Percentiles rank a stretch among this genome's conserved stretches.
phyloP scores from a whole-genome alignment of 2,329 filamentous ascomycete genomes.

The Phialophora macrospora region DNA sequence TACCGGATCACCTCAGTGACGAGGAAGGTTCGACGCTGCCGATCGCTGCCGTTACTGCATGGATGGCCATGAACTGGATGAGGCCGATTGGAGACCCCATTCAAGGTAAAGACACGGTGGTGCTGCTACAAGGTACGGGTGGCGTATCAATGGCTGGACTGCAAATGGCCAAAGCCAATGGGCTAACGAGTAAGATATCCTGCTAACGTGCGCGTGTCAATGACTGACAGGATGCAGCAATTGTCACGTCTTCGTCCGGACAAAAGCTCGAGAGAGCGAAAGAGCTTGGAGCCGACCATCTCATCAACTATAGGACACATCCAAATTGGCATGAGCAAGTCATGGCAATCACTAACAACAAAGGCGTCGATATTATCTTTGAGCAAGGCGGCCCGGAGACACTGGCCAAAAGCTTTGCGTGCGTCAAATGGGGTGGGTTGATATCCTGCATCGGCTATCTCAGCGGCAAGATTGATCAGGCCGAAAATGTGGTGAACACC shows the following conservation, averaged over 20 bases:
- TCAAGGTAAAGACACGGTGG: constrained; percentile 49
- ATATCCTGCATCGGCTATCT: constrained; percentile 42
- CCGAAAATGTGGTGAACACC: constrained; percentile 60
- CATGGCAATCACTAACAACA: constrained; percentile 49
- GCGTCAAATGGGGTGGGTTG: constrained; percentile 53
- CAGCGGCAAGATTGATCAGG: constrained; percentile 34
- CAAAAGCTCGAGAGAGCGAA: constrained; percentile 51
- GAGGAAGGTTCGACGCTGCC: constrained; percentile 50
- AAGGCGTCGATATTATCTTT: constrained; percentile 51
- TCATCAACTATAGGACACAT: constrained; percentile 56
- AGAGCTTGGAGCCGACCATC: constrained; percentile 51
- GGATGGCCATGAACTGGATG: constrained; percentile 56
- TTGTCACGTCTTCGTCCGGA: constrained; percentile 59
- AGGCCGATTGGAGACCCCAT: constrained; percentile 50
- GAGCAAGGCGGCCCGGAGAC: constrained; percentile 51
- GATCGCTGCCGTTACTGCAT: constrained; percentile 56
- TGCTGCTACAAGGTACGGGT: constrained; percentile 54
- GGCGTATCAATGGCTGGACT: constrained; percentile 54
- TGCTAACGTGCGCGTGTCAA: constrained; percentile 42
- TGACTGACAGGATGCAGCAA: constrained; percentile 44
- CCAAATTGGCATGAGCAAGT: constrained; percentile 55
- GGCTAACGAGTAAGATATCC: constrained; percentile 51
- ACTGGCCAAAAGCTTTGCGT: constrained; percentile 53
- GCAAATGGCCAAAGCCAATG: constrained; percentile 55
- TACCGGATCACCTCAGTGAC: constrained; percentile 49